Conservation (phyloP, 1,139 yeast species). For the Candida neerlandica region DNA sequence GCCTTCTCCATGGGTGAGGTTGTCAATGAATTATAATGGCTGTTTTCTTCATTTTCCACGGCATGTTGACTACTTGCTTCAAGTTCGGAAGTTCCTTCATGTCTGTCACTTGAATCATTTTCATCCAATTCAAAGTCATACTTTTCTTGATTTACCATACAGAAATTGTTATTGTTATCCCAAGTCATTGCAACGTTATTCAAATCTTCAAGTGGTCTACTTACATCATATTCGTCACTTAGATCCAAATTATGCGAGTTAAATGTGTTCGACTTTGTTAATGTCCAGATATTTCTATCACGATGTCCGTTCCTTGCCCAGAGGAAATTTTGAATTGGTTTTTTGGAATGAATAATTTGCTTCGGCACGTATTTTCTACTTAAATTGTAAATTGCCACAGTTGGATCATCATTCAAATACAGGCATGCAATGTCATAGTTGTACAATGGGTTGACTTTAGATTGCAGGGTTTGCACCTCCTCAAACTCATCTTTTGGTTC, state of each 20-base stretch:
- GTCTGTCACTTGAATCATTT: slow-evolving; percentile 5
- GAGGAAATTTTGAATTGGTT: slow-evolving; percentile 46
- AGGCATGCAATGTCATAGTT: slow-evolving; percentile 75
- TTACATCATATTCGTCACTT: slow-evolving; percentile 30
- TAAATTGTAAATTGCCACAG: slow-evolving; percentile 73
- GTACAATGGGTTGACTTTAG: slow-evolving; percentile 24
- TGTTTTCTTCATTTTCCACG: slow-evolving; percentile 5
- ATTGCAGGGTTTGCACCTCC: background rate
- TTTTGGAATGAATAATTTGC: slow-evolving; percentile 56
- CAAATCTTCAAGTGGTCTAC: slow-evolving; percentile 55
- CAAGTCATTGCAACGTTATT: slow-evolving; percentile 59
- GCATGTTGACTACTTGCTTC: slow-evolving; percentile 10
- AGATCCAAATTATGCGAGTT: slow-evolving; percentile 55
- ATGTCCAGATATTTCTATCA: slow-evolving; percentile 40
- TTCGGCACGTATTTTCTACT: slow-evolving; percentile 76
- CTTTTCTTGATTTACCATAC: slow-evolving; percentile 56
- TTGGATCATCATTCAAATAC: slow-evolving; percentile 75
- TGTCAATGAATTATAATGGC: slow-evolving; percentile 19
- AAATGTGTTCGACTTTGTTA: slow-evolving; percentile 52
- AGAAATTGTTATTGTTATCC: slow-evolving; percentile 48
- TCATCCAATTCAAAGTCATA: slow-evolving; percentile 38
- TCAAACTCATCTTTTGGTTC: slow-evolving; percentile 24
- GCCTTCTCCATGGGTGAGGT: slow-evolving; percentile 34
- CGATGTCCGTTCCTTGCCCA: slow-evolving; percentile 37
- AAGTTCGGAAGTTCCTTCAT: slow-evolving; percentile 5